A percentile compares a stretch with the other conserved stretches of the same genome.
Conservation (phyloP, 768 basidiomycete species). For the Xerocomus spinulosus region DNA sequence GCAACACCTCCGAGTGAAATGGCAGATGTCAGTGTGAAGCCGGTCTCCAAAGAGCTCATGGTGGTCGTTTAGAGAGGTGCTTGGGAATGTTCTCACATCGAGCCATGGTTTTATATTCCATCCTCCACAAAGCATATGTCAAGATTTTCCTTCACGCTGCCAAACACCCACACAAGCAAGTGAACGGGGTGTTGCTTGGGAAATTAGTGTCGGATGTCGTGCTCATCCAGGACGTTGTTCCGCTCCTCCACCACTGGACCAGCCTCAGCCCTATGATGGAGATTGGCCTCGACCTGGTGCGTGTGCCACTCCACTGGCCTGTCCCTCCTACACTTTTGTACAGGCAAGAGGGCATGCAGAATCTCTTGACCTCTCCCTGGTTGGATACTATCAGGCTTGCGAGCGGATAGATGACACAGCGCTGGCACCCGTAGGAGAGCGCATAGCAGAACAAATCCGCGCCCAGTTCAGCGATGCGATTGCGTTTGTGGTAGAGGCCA, state of each 20-base stretch:
- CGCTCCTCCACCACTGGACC: slow-evolving; percentile 83
- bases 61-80: background rate
- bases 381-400: slow-evolving; percentile 75
- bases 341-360: slow-evolving; percentile 61
- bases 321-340: background rate
- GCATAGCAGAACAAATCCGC: slow-evolving; percentile 52
- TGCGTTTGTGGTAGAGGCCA: slow-evolving; percentile 59
- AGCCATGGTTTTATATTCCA: slow-evolving; percentile 41
- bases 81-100: background rate
- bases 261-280: slow-evolving; percentile 84
- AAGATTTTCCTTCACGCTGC: slow-evolving; percentile 77
- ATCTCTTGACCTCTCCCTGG: slow-evolving; percentile 47
- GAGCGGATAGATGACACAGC: slow-evolving; percentile 57
- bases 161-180: slow-evolving; percentile 70
- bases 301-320: slow-evolving; percentile 19
- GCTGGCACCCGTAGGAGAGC: slow-evolving; percentile 63
- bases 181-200: slow-evolving; percentile 77
- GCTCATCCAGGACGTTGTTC: slow-evolving; percentile 60
- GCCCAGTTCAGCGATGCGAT: slow-evolving; percentile 54
- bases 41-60: slow-evolving; percentile 20
- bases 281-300: slow-evolving; percentile 71
- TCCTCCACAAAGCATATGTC: slow-evolving; percentile 61
- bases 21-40: slow-evolving; percentile 59
- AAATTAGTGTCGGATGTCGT: slow-evolving; percentile 38
- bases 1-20: slow-evolving; percentile 61